These are phyloP conservation scores for Pelargonium myrrhifolium DNA, from an alignment of 441 rosid genomes.

Conservation along the genomic window DNA sequence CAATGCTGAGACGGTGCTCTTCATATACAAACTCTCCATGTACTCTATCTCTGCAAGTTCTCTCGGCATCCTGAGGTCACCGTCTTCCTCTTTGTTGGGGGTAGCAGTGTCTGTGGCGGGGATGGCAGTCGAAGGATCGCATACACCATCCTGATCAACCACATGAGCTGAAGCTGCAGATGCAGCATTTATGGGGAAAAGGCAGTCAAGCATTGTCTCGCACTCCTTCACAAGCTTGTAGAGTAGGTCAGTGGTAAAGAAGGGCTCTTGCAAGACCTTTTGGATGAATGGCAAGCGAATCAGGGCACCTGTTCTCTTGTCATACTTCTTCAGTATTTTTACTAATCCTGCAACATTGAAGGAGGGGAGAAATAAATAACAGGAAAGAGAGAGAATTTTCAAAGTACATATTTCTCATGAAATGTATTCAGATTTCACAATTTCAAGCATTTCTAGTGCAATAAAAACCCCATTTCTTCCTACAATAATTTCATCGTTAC, in stretches of 20 bases:
- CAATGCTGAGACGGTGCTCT: constrained; percentile 60
- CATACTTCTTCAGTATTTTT: constrained; percentile 80
- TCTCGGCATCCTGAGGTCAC: constrained; percentile 22
- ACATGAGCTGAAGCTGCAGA: constrained; percentile 15
- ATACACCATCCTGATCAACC: constrained; percentile 18
- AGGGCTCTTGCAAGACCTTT: constrained; percentile 69
- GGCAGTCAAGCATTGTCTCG: constrained; percentile 54
- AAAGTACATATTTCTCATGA: no score
- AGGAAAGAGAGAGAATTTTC: no score
- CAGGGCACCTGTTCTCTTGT: constrained; percentile 71
- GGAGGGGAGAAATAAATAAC: not conserved
- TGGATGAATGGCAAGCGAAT: constrained; percentile 70
- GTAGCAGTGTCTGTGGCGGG: not conserved
- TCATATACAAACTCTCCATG: constrained; percentile 63
- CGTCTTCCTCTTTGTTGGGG: not conserved
- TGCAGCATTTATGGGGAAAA: constrained; percentile 33
- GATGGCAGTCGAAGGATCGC: not conserved
- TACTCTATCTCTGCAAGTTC: constrained; percentile 48
- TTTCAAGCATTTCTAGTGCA: no score
- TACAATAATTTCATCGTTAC: no score
- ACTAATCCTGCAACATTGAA: constrained; percentile 48
- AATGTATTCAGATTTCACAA: no score
- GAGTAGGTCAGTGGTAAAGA: constrained; percentile 72
- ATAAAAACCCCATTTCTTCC: no score
- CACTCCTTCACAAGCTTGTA: constrained; percentile 66